A percentile compares a stretch with the other conserved stretches of the same genome.
Evolutionary conservation across 108 stramenopile genomes (phyloP).

Genomic region (Nitzschia palea): DNA sequence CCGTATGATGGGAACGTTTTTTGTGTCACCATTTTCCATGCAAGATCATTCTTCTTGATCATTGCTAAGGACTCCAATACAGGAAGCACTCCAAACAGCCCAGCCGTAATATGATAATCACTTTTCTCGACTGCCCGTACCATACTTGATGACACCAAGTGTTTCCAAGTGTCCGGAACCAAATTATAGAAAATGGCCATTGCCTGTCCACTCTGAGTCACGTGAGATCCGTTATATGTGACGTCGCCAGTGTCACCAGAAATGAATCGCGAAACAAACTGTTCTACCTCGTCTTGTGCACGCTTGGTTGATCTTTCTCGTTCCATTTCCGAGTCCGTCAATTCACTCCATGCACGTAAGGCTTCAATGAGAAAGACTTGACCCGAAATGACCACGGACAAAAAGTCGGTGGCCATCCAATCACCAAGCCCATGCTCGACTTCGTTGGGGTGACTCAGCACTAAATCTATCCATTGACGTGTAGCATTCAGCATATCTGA

Average conservation of each 20-base stretch:
- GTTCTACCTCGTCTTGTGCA: neutral
- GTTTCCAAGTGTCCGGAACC: neutral
- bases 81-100: neutral
- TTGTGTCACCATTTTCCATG: slow-evolving; percentile 2
- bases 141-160: neutral
- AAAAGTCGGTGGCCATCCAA: slow-evolving; percentile 31
- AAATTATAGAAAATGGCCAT: slow-evolving; percentile 1
- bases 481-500: neutral
- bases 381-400: neutral
- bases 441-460: slow-evolving; percentile 1
- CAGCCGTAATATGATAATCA: slow-evolving; percentile 5
- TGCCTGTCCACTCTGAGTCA: neutral
- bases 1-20: slow-evolving; percentile 26
- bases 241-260: neutral
- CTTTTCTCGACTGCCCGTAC: neutral
- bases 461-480: neutral
- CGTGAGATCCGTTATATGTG: neutral
- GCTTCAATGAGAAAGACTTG: neutral
- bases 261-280: neutral
- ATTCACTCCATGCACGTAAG: neutral
- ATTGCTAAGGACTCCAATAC: neutral
- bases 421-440: slow-evolving; percentile 44
- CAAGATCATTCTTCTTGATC: slow-evolving; percentile 2
- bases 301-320: neutral
- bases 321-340: neutral